Conservation (phyloP, 2,329 filamentous ascomycete genomes). For the Hymenoscyphus linearis region DNA sequence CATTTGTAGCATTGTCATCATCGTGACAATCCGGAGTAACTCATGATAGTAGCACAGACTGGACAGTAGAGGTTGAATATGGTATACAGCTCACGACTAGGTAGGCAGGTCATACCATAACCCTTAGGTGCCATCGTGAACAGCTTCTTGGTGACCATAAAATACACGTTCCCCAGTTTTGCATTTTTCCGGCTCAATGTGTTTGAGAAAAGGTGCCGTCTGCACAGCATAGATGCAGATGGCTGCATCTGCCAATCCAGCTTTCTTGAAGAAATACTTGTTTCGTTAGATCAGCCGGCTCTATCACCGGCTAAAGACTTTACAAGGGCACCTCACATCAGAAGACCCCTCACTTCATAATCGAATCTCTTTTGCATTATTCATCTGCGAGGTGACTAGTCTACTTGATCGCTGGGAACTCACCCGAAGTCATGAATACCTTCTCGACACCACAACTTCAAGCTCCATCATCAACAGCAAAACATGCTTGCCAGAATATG, state of each 20-base stretch:
- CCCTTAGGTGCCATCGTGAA: too few relatives aligned
- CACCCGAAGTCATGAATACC: conserved; percentile 20
- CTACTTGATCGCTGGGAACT: conserved; percentile 24
- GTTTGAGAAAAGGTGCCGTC: not conserved
- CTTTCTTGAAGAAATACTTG: too few relatives aligned
- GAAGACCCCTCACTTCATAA: conserved; percentile 1
- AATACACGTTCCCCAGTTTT: too few relatives aligned
- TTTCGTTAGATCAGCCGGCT: too few relatives aligned
- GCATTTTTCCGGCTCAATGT: not conserved
- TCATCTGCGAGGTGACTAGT: conserved; percentile 29
- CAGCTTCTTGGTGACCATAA: too few relatives aligned
- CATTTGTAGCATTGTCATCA: too few relatives aligned
- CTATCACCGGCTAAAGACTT: too few relatives aligned
- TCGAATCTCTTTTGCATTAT: conserved; percentile 30
- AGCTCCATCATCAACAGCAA: conserved; percentile 11
- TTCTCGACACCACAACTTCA: conserved; percentile 11
- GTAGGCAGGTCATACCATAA: too few relatives aligned
- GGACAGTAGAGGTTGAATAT: too few relatives aligned
- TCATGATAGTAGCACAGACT: too few relatives aligned
- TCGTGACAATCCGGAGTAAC: too few relatives aligned
- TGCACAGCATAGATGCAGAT: not conserved
- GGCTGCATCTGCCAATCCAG: not conserved
- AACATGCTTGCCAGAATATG: conserved; percentile 18
- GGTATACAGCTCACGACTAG: too few relatives aligned
- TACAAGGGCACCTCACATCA: not conserved